Evolutionary conservation across 805 yeast genomes (phyloP).

Genomic region (Teunomyces funiuensis): DNA sequence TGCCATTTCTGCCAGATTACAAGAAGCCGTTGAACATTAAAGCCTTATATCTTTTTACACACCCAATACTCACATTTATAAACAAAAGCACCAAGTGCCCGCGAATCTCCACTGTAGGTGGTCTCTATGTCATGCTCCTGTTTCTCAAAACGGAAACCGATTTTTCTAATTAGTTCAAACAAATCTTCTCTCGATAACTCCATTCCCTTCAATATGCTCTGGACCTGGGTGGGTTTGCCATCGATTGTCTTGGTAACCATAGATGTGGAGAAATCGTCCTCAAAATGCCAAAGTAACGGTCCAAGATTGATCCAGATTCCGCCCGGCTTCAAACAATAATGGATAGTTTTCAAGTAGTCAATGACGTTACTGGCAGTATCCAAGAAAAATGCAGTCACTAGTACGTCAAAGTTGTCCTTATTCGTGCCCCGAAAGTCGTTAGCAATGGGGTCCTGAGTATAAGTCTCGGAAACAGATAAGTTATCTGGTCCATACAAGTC

Average conservation of each 20-base stretch:
- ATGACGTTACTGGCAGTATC: conserved; percentile 62
- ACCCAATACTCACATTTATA: conserved; percentile 74
- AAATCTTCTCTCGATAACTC: conserved; percentile 62
- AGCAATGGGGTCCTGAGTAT: conserved; percentile 39
- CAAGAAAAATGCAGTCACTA: conserved; percentile 59
- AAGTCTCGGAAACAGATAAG: conserved; percentile 33
- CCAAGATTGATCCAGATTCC: conserved; percentile 69
- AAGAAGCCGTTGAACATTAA: neutral
- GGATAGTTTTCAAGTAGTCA: conserved; percentile 53
- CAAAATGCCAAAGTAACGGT: conserved; percentile 72
- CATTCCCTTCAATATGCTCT: conserved; percentile 49
- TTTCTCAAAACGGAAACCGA: conserved; percentile 53
- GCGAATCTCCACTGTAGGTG: conserved; percentile 53
- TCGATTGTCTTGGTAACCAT: conserved; percentile 16
- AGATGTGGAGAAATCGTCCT: conserved; percentile 41
- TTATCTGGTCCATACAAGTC: conserved; percentile 61
- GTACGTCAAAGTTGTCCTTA: conserved; percentile 39
- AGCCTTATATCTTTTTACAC: conserved; percentile 34
- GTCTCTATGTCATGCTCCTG: conserved; percentile 45
- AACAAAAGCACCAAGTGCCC: conserved; percentile 51
- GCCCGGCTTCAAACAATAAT: conserved; percentile 41
- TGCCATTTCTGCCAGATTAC: conserved; percentile 27
- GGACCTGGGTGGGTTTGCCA: conserved; percentile 23
- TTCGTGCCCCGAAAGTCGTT: conserved; percentile 42
- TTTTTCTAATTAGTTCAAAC: conserved; percentile 38